Evolutionary conservation across 2,329 filamentous ascomycete genomes (phyloP).

Genomic region (Neofusicoccum cordaticola): DNA sequence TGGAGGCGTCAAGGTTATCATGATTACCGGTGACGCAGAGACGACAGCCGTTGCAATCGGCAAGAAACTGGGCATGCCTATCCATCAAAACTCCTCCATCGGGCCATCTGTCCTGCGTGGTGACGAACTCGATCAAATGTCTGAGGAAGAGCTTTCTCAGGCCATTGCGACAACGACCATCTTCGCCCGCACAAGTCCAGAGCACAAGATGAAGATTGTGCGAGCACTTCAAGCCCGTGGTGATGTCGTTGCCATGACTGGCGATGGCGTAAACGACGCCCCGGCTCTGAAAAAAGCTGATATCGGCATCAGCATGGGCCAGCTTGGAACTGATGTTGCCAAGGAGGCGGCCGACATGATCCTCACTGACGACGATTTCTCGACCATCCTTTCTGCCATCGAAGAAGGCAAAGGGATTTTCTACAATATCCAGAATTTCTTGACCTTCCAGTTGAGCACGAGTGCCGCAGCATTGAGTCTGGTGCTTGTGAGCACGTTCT

Average conservation of each 20-base stretch:
- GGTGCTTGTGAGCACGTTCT: conserved; percentile 85
- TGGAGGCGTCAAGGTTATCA: conserved; percentile 93
- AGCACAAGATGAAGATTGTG: conserved; percentile 98
- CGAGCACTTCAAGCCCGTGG: conserved; percentile 84
- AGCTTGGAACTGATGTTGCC: conserved; percentile 90
- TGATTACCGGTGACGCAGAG: conserved; percentile 98
- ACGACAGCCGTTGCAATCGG: conserved; percentile 93
- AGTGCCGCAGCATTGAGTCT: conserved; percentile 89
- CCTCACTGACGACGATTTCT: conserved; percentile 83
- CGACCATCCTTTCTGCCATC: conserved; percentile 88
- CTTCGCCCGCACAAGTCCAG: conserved; percentile 92
- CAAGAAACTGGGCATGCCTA: conserved; percentile 89
- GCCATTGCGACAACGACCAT: conserved; percentile 88
- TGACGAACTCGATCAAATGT: conserved; percentile 92
- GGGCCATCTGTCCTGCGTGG: conserved; percentile 76
- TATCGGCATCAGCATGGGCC: conserved; percentile 96
- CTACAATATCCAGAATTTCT: conserved; percentile 99
- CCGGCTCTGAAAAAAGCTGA: conserved; percentile 95
- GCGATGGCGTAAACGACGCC: conserved; percentile 96
- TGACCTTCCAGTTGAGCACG: conserved; percentile 97
- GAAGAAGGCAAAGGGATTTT: conserved; percentile 99
- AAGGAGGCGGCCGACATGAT: conserved; percentile 97
- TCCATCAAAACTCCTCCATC: conserved; percentile 59
- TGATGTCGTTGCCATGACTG: conserved; percentile 98
- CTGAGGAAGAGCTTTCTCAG: conserved; percentile 74